Percentiles rank a stretch among this genome's conserved stretches.
These are phyloP conservation scores for Gyromitra esculenta DNA, from an alignment of 2,329 filamentous ascomycete genomes.

Conservation along the genomic window DNA sequence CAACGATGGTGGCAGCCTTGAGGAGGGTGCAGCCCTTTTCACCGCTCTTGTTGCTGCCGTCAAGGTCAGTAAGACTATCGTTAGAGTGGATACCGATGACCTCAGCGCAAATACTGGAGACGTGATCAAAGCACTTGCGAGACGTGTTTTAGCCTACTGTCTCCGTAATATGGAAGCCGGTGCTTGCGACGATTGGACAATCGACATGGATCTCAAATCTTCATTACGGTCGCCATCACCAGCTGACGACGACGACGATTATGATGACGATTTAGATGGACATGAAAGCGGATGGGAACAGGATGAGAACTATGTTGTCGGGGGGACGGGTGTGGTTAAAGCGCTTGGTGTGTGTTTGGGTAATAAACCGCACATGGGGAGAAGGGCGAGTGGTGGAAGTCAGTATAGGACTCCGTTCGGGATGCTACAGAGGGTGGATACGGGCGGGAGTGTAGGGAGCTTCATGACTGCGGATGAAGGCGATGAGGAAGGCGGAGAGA, in stretches of 20 bases:
- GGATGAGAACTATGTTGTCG: conserved; percentile 94
- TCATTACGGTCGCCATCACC: conserved; percentile 58
- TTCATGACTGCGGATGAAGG: conserved; percentile 56
- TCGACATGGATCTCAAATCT: conserved; percentile 59
- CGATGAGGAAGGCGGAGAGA: conserved; percentile 61
- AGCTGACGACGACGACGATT: conserved; percentile 65
- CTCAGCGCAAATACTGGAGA: conserved; percentile 84
- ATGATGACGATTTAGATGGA: conserved; percentile 66
- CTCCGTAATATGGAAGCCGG: conserved; percentile 87
- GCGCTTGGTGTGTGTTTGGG: conserved; percentile 89
- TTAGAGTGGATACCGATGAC: conserved; percentile 91
- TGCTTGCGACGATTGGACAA: conserved; percentile 64
- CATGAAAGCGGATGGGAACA: conserved; percentile 75
- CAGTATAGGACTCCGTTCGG: conserved; percentile 59
- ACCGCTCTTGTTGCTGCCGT: conserved; percentile 89
- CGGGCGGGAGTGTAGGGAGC: conserved; percentile 61
- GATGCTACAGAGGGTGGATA: conserved; percentile 63
- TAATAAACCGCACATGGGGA: conserved; percentile 71
- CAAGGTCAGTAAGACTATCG: conserved; percentile 80
- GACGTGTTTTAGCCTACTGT: conserved; percentile 94
- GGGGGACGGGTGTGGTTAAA: conserved; percentile 93
- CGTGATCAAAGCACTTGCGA: conserved; percentile 88
- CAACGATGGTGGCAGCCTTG: conserved; percentile 69
- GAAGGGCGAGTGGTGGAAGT: conserved; percentile 66
- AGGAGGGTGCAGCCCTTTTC: conserved; percentile 93